Percentiles rank a stretch among this genome's conserved stretches.
phyloP scores from a whole-genome alignment of 2,329 filamentous ascomycete genomes.

The Sporothrix humicola region DNA sequence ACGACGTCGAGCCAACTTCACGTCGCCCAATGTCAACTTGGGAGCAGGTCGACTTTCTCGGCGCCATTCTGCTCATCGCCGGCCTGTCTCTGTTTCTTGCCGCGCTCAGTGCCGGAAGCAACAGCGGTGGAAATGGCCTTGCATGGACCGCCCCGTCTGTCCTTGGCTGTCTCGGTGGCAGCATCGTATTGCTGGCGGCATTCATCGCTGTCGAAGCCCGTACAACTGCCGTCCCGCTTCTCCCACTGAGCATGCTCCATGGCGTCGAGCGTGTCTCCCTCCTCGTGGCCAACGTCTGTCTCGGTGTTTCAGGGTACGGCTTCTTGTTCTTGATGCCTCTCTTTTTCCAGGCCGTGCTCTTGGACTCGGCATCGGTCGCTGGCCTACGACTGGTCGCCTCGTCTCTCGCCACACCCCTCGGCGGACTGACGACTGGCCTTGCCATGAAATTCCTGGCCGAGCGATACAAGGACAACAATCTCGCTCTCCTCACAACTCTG shows the following conservation, averaged over 20 bases:
- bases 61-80: slow-evolving; percentile 61
- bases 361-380: slow-evolving; percentile 67
- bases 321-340: slow-evolving; percentile 73
- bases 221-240: slow-evolving; percentile 58
- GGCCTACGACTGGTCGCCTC: slow-evolving; percentile 69
- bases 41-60: slow-evolving; percentile 63
- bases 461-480: slow-evolving; percentile 44
- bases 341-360: slow-evolving; percentile 71
- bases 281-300: slow-evolving; percentile 64
- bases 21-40: slow-evolving; percentile 49
- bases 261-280: slow-evolving; percentile 60
- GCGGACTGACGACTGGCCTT: slow-evolving; percentile 61
- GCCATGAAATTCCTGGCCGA: slow-evolving; percentile 57
- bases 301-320: slow-evolving; percentile 66
- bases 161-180: slow-evolving; percentile 52
- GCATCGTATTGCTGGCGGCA: slow-evolving; percentile 50
- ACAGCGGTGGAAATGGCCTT: slow-evolving; percentile 44
- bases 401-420: slow-evolving; percentile 63
- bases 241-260: slow-evolving; percentile 62
- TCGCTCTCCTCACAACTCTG: slow-evolving; percentile 55
- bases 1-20: not conserved
- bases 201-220: slow-evolving; percentile 57
- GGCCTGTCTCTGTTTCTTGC: slow-evolving; percentile 64
- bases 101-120: slow-evolving; percentile 62
- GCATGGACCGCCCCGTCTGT: slow-evolving; percentile 59